phyloP scores from a whole-genome alignment of 2,329 filamentous ascomycete genomes.

The Phaeosphaeriaceae sp. region DNA sequence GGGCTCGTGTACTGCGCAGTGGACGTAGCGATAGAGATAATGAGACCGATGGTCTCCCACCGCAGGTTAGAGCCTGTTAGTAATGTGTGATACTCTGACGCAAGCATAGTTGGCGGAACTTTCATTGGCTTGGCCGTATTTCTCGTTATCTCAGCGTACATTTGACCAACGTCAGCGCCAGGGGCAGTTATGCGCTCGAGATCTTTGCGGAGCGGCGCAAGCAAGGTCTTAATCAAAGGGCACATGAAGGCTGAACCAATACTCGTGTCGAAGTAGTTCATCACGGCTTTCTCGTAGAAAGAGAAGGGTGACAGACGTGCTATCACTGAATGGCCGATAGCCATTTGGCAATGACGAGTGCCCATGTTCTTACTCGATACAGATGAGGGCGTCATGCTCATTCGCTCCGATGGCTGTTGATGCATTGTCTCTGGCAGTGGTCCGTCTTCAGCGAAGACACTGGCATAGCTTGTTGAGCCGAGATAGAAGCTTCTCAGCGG shows the following conservation, averaged over 20 bases:
- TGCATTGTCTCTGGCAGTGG: slow-evolving; percentile 39
- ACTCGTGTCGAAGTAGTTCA: slow-evolving; percentile 36
- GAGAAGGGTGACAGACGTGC: slow-evolving; percentile 37
- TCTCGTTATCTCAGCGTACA: slow-evolving; percentile 40
- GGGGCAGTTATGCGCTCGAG: slow-evolving; percentile 30
- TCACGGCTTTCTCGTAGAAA: slow-evolving; percentile 36
- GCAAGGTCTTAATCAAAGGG: slow-evolving; percentile 37
- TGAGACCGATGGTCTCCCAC: slow-evolving; percentile 44
- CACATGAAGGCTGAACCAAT: slow-evolving; percentile 35
- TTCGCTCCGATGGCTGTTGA: slow-evolving; percentile 35
- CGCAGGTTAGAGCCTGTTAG: slow-evolving; percentile 44
- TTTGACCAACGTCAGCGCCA: slow-evolving; percentile 23
- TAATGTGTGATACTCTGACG: slow-evolving; percentile 42
- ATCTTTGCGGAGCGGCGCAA: slow-evolving; percentile 41
- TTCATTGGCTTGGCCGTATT: slow-evolving; percentile 42
- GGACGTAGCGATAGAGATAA: slow-evolving; percentile 35
- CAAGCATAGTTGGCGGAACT: slow-evolving; percentile 37
- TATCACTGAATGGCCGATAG: slow-evolving; percentile 35
- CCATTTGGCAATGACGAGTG: slow-evolving; percentile 38
- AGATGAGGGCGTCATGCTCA: slow-evolving; percentile 29
- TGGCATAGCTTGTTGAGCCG: slow-evolving; percentile 47
- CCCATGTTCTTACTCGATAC: slow-evolving; percentile 23
- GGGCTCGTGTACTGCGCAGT: slow-evolving; percentile 41
- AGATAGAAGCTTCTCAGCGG: slow-evolving; percentile 40
- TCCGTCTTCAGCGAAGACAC: slow-evolving; percentile 41